Conservation (phyloP, 2,329 filamentous ascomycete species). For the Amylocarpus encephaloides region DNA sequence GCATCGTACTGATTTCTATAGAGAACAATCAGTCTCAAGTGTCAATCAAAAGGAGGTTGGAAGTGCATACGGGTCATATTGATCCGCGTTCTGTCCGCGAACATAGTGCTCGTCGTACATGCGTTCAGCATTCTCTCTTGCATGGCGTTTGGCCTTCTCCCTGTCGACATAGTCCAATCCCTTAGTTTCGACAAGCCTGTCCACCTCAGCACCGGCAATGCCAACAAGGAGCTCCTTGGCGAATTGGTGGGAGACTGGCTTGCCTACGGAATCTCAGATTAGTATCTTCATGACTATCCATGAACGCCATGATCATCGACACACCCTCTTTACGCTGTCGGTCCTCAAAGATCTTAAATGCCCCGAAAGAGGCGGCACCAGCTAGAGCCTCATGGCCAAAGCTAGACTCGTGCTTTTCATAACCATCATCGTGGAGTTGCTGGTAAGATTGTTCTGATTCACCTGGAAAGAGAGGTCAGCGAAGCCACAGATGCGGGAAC, state of each 20-base stretch:
- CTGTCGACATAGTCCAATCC: constrained; percentile 54
- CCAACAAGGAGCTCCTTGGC: constrained; percentile 73
- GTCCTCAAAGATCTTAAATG: constrained; percentile 75
- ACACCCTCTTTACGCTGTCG: constrained; percentile 62
- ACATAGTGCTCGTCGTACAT: constrained; percentile 60
- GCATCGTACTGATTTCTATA: constrained; percentile 27
- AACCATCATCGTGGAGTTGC: constrained; percentile 39
- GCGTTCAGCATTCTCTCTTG: constrained; percentile 49
- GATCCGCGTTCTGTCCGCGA: constrained; percentile 37
- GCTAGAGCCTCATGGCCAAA: constrained; percentile 69
- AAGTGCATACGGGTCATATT: constrained; percentile 50
- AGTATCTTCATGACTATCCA: not conserved
- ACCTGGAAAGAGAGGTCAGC: constrained; percentile 27
- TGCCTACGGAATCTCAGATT: constrained; percentile 40
- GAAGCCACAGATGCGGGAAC: not conserved
- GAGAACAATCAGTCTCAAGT: not conserved
- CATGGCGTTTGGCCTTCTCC: constrained; percentile 52
- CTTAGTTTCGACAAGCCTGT: constrained; percentile 68
- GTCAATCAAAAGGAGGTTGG: not conserved
- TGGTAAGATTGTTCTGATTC: constrained; percentile 40
- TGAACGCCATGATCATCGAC: constrained; percentile 14
- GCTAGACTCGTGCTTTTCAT: constrained; percentile 50
- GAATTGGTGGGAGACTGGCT: constrained; percentile 64
- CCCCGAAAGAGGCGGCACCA: constrained; percentile 70
- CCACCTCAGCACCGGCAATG: constrained; percentile 67